Evolutionary conservation across 345 rosid genomes (phyloP).

Genomic region (Crucihimalaya himalaica): DNA sequence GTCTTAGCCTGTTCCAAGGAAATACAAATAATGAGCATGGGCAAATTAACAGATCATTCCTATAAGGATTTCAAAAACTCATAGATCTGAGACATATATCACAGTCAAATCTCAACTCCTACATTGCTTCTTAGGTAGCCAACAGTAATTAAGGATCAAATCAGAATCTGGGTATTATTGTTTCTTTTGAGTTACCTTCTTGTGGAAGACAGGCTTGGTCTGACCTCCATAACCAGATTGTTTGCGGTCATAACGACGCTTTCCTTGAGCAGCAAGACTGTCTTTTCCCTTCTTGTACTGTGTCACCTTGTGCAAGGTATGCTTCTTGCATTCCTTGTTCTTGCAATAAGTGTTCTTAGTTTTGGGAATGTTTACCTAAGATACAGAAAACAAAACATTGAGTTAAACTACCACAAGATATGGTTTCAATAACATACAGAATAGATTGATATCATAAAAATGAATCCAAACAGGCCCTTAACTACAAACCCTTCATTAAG

Average conservation of each 20-base stretch:
- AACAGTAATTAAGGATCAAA: not conserved
- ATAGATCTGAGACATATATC: not conserved
- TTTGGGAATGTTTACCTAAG: conserved; percentile 83
- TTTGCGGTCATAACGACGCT: conserved; percentile 83
- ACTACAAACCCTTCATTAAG: too few relatives aligned
- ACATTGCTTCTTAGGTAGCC: not conserved
- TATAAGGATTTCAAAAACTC: not conserved
- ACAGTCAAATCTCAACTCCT: not conserved
- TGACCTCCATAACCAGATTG: conserved; percentile 94
- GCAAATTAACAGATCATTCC: not conserved
- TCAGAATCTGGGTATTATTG: not conserved
- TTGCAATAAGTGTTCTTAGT: conserved; percentile 83
- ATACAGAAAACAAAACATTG: not conserved
- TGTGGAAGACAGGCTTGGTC: conserved; percentile 90
- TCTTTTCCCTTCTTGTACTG: conserved; percentile 93
- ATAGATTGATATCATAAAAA: not conserved
- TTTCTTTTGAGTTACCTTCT: conserved; percentile 53
- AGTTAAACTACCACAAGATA: not conserved
- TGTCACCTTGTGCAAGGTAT: conserved; percentile 87
- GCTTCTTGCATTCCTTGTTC: conserved; percentile 88
- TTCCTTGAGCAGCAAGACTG: conserved; percentile 84
- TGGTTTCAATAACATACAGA: not conserved
- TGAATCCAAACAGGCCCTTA: not conserved
- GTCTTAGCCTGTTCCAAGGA: conserved; percentile 66
- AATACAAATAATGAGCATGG: not conserved